These are phyloP conservation scores for Flaveria brownii DNA, from an alignment of 129 eudicot species.

Conservation along the genomic window DNA sequence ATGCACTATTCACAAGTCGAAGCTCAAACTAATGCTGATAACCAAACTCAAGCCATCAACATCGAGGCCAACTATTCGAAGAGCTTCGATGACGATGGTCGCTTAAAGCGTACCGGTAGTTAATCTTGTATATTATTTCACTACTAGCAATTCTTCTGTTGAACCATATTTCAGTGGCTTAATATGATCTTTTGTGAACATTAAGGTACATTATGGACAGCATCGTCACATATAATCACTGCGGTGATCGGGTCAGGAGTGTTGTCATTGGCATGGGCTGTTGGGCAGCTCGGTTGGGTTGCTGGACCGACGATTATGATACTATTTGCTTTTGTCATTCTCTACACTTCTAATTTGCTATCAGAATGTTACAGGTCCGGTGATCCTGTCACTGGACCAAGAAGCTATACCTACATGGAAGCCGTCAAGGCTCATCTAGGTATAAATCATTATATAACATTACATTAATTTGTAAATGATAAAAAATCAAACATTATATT, in stretches of 20 bases:
- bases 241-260: constrained; percentile 89
- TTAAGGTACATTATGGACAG: constrained; percentile 60
- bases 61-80: constrained; percentile 53
- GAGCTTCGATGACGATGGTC: constrained; percentile 70
- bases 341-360: constrained; percentile 57
- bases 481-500: neutral
- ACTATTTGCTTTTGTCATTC: constrained; percentile 52
- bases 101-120: constrained; percentile 61
- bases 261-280: constrained; percentile 73
- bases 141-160: neutral
- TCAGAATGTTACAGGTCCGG: constrained; percentile 66
- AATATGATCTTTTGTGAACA: constrained; percentile 11
- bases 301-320: constrained; percentile 60
- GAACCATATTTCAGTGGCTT: neutral
- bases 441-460: constrained; percentile 16
- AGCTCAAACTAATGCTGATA: constrained; percentile 37
- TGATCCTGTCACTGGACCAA: constrained; percentile 60
- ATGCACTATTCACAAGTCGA: constrained; percentile 58
- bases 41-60: constrained; percentile 41
- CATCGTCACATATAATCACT: constrained; percentile 65
- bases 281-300: constrained; percentile 79
- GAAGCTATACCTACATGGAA: constrained; percentile 77
- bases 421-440: constrained; percentile 67
- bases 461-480: neutral
- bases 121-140: neutral